Evolutionary conservation across 2,329 filamentous ascomycete genomes (phyloP).

Genomic region (Akanthomyces dipterigenus): DNA sequence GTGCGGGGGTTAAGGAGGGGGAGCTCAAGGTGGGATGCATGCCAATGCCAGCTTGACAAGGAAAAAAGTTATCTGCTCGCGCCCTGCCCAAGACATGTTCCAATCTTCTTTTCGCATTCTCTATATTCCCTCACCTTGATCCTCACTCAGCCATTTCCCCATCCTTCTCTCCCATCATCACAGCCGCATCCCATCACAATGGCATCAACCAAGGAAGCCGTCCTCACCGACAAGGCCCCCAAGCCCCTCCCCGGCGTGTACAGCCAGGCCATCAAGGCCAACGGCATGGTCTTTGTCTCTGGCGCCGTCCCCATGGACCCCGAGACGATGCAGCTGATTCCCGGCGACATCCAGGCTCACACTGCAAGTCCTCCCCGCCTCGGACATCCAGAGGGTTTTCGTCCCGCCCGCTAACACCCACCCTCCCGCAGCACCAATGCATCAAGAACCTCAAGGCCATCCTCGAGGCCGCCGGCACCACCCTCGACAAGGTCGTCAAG

Average conservation of each 20-base stretch:
- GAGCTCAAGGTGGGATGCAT: slow-evolving; percentile 2
- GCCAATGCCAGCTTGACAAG: background rate
- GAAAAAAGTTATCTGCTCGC: background rate
- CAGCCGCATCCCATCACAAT: slow-evolving; percentile 18
- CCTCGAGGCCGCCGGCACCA: slow-evolving; percentile 60
- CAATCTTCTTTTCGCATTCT: background rate
- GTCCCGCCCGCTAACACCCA: background rate
- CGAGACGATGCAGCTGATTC: slow-evolving; percentile 49
- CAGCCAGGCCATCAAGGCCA: slow-evolving; percentile 57
- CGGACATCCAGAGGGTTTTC: too few relatives aligned
- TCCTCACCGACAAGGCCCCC: slow-evolving; percentile 34
- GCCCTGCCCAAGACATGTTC: background rate
- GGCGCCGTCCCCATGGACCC: slow-evolving; percentile 64
- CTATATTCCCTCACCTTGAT: background rate
- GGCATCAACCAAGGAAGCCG: slow-evolving; percentile 26
- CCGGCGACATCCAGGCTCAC: slow-evolving; percentile 58
- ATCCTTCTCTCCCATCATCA: background rate
- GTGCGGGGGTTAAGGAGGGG: slow-evolving; percentile 1
- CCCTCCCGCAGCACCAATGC: slow-evolving; percentile 43
- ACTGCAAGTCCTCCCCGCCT: slow-evolving; percentile 35
- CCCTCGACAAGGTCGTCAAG: slow-evolving; percentile 61
- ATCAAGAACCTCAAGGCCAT: slow-evolving; percentile 66
- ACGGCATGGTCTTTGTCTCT: slow-evolving; percentile 62
- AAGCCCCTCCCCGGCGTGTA: slow-evolving; percentile 34
- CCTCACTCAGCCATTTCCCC: background rate